Evolutionary conservation across 1,284 basidiomycete species (phyloP).

Genomic region (Apiotrichum akiyoshidainum): DNA sequence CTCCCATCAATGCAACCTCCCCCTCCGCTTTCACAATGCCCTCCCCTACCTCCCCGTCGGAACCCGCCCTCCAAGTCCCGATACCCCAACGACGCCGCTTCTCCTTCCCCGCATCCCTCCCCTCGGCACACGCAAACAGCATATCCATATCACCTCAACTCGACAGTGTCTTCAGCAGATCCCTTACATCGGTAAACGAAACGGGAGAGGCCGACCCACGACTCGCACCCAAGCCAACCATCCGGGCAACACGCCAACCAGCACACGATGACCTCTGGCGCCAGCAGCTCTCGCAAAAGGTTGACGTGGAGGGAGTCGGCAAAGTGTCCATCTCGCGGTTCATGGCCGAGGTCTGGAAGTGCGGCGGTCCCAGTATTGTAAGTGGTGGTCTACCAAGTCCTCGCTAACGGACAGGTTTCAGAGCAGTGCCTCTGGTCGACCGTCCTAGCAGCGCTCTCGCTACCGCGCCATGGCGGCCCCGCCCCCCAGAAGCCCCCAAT

Average conservation of each 20-base stretch:
- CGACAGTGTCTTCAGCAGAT: too few relatives aligned
- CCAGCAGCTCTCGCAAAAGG: conserved; percentile 32
- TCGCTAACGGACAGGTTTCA: conserved; percentile 29
- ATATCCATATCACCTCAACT: too few relatives aligned
- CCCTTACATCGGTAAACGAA: too few relatives aligned
- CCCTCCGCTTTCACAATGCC: conserved; percentile 14
- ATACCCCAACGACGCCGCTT: background rate
- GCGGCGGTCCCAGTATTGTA: conserved; percentile 42
- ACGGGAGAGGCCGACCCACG: too few relatives aligned
- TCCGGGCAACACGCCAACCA: too few relatives aligned
- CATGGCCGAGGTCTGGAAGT: conserved; percentile 43
- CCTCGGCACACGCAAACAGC: background rate
- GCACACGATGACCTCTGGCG: background rate
- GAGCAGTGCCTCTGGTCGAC: conserved; percentile 39
- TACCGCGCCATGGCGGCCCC: background rate
- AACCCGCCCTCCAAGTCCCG: conserved; percentile 27
- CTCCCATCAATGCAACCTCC: conserved; percentile 14
- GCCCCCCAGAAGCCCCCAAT: conserved; percentile 2
- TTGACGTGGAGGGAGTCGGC: conserved; percentile 46
- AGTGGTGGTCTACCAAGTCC: conserved; percentile 12
- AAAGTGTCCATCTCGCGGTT: conserved; percentile 32
- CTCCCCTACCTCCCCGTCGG: conserved; percentile 15
- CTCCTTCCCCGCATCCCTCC: background rate
- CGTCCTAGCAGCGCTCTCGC: conserved; percentile 19
- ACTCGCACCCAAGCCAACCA: too few relatives aligned